Evolutionary conservation across 2,329 filamentous ascomycete species (phyloP).

Genomic region (Septoria petroselini): DNA sequence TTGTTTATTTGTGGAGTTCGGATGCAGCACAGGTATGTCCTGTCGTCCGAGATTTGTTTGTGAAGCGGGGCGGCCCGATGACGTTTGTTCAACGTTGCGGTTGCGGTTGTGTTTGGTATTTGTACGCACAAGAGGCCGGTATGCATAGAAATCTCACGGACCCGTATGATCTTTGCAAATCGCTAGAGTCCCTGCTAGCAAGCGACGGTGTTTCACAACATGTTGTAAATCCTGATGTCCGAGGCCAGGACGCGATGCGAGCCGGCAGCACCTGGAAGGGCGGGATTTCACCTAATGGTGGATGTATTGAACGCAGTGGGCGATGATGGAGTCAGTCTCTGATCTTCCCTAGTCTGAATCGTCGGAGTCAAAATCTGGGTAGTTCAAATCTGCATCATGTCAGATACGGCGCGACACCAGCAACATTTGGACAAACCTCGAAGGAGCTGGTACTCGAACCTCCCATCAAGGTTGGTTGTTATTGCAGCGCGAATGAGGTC

Average conservation of each 20-base stretch:
- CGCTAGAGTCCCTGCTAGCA: too few relatives aligned
- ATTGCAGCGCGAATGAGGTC: conserved; percentile 41
- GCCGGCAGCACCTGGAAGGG: too few relatives aligned
- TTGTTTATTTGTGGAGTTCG: conserved; percentile 9
- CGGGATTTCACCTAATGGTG: too few relatives aligned
- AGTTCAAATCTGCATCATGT: conserved; percentile 42
- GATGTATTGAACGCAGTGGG: too few relatives aligned
- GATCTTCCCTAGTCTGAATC: conserved; percentile 45
- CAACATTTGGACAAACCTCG: conserved; percentile 39
- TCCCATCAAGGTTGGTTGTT: conserved; percentile 42
- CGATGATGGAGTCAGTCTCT: too few relatives aligned
- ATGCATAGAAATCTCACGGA: neutral
- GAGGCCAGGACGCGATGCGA: too few relatives aligned
- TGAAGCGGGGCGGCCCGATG: conserved; percentile 13
- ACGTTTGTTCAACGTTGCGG: conserved; percentile 7
- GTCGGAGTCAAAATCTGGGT: conserved; percentile 44
- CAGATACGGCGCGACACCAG: conserved; percentile 2
- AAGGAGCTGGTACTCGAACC: conserved; percentile 45
- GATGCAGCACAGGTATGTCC: neutral
- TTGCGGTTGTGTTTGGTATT: conserved; percentile 1
- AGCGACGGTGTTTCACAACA: too few relatives aligned
- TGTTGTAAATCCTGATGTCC: too few relatives aligned
- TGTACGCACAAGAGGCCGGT: neutral
- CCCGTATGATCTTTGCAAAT: too few relatives aligned
- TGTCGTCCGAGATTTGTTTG: conserved; percentile 14